Percentiles rank a stretch among this genome's conserved stretches.
These are phyloP conservation scores for Millerozyma acaciae DNA, from an alignment of 805 yeast species.

Conservation along the genomic window DNA sequence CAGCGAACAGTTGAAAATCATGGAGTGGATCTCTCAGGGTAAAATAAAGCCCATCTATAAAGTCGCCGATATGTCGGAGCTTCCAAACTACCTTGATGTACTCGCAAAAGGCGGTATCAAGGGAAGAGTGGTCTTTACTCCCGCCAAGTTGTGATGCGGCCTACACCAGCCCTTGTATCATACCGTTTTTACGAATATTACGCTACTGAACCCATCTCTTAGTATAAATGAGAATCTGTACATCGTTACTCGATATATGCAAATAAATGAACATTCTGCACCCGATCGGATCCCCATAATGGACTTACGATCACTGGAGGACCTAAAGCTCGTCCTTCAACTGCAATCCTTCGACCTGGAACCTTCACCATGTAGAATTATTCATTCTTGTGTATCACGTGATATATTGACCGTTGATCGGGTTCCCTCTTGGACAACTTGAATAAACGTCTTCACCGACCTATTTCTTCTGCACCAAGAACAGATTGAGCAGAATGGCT, in stretches of 20 bases:
- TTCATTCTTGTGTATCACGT: background rate
- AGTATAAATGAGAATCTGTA: background rate
- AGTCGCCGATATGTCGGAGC: conserved; percentile 26
- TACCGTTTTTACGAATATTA: too few species aligned
- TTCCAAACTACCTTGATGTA: conserved; percentile 33
- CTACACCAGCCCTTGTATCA: too few species aligned
- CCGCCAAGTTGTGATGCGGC: conserved; percentile 12
- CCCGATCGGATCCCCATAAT: conserved; percentile 1
- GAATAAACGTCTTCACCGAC: too few species aligned
- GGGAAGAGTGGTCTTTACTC: conserved; percentile 42
- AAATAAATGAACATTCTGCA: too few species aligned
- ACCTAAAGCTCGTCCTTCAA: too few species aligned
- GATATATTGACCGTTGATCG: conserved; percentile 1
- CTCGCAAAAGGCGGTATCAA: conserved; percentile 35
- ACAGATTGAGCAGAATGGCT: conserved; percentile 34
- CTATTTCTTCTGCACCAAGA: background rate
- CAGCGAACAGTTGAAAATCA: conserved; percentile 38
- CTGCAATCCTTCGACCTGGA: too few species aligned
- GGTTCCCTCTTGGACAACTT: background rate
- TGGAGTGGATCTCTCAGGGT: conserved; percentile 40
- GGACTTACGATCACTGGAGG: background rate
- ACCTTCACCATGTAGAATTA: background rate
- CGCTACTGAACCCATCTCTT: background rate
- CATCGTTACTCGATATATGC: background rate
- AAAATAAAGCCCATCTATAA: conserved; percentile 34